These are phyloP conservation scores for Ganoderma sinense DNA, from an alignment of 1,284 basidiomycete species.

Conservation along the genomic window DNA sequence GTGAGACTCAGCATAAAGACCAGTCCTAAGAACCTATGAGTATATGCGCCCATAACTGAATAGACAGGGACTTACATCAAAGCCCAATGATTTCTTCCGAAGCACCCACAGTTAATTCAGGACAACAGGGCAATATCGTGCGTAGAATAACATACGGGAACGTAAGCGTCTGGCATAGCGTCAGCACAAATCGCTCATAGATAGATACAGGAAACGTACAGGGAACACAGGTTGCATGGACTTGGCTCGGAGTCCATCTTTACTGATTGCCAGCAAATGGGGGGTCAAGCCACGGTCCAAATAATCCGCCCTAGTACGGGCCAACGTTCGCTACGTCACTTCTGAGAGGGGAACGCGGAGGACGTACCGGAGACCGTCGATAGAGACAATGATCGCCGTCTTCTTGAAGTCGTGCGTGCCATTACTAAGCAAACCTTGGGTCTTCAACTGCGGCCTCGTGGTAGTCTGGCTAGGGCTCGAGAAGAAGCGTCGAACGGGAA, in stretches of 20 bases:
- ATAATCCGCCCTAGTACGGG: conserved; percentile 73
- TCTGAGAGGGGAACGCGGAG: neutral
- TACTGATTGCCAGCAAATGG: conserved; percentile 78
- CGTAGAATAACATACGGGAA: conserved; percentile 72
- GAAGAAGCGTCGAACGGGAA: conserved; percentile 26
- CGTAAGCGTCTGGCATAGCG: conserved; percentile 71
- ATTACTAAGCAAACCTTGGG: conserved; percentile 60
- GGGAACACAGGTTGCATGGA: conserved; percentile 89
- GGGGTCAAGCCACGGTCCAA: conserved; percentile 85
- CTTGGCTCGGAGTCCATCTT: conserved; percentile 84
- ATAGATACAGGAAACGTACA: conserved; percentile 49
- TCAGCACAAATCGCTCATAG: conserved; percentile 9
- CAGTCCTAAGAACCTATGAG: conserved; percentile 65
- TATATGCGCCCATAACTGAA: too few relatives aligned
- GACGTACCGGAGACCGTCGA: conserved; percentile 82
- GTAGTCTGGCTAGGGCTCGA: conserved; percentile 31
- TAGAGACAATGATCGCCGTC: conserved; percentile 86
- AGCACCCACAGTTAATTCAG: neutral
- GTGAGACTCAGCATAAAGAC: conserved; percentile 86
- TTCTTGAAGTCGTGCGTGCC: conserved; percentile 81
- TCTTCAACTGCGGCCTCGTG: conserved; percentile 39
- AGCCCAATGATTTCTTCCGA: conserved; percentile 80
- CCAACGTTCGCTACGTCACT: neutral
- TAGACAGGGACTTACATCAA: conserved; percentile 61
- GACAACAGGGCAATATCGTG: neutral